Evolutionary conservation across 2,329 filamentous ascomycete species (phyloP).

Genomic region (Alternaria sp.): DNA sequence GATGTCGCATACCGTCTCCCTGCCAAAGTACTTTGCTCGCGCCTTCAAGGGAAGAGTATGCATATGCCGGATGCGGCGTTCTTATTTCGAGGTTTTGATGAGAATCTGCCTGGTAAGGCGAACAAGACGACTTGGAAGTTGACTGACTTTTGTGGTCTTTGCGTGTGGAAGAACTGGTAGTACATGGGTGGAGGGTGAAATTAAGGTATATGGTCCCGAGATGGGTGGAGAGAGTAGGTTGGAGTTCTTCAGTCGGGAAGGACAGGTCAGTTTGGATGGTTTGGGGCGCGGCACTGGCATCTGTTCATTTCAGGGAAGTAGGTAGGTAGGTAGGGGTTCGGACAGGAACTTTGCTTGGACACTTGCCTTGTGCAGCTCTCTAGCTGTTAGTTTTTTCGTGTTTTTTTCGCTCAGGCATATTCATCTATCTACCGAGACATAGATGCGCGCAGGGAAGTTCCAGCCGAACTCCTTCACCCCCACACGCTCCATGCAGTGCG

Average conservation of each 20-base stretch:
- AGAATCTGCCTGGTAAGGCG: constrained; percentile 15
- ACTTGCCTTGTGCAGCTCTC: neutral
- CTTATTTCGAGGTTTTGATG: constrained; percentile 41
- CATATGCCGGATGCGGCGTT: constrained; percentile 42
- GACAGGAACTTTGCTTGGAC: neutral
- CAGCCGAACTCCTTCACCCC: constrained; percentile 18
- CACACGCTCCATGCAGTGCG: constrained; percentile 15
- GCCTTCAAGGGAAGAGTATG: constrained; percentile 32
- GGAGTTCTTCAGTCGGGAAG: constrained; percentile 22
- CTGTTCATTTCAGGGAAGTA: constrained; percentile 28
- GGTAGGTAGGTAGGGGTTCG: neutral
- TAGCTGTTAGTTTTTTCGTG: neutral
- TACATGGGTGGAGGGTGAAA: constrained; percentile 11
- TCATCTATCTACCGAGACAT: neutral
- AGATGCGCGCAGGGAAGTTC: neutral
- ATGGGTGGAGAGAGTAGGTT: constrained; percentile 19
- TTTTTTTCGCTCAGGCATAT: neutral
- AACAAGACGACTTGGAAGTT: constrained; percentile 19
- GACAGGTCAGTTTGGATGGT: constrained; percentile 31
- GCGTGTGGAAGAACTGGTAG: constrained; percentile 23
- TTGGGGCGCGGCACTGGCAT: constrained; percentile 33
- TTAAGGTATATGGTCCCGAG: constrained; percentile 19
- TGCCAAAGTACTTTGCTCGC: constrained; percentile 49
- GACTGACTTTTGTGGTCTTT: constrained; percentile 34
- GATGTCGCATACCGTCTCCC: constrained; percentile 58